A percentile compares a stretch with the other conserved stretches of the same genome.
Evolutionary conservation across 2,329 filamentous ascomycete species (phyloP).

Genomic region (Mycosphaerelloides madeirae): DNA sequence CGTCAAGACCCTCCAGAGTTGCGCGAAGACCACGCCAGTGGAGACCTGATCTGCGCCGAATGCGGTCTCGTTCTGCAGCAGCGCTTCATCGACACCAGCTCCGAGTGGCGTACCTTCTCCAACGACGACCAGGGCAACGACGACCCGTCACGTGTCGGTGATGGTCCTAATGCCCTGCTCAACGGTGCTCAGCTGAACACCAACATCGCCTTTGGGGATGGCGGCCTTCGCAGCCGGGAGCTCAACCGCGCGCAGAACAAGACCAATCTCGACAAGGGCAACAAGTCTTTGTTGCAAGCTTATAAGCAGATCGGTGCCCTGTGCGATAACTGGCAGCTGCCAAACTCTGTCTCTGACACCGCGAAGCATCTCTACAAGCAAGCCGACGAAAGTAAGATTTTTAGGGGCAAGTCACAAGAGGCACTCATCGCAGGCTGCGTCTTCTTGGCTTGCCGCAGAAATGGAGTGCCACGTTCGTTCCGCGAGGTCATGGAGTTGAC

Average conservation of each 20-base stretch:
- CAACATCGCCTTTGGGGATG: conserved; percentile 76
- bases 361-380: conserved; percentile 96
- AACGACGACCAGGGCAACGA: conserved; percentile 97
- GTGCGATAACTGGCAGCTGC: conserved; percentile 79
- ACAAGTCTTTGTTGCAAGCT: conserved; percentile 73
- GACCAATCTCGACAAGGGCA: conserved; percentile 72
- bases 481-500: conserved; percentile 91
- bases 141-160: conserved; percentile 96
- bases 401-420: conserved; percentile 93
- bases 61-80: conserved; percentile 89
- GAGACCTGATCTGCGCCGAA: conserved; percentile 86
- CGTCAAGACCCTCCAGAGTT: conserved; percentile 87
- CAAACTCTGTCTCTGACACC: conserved; percentile 75
- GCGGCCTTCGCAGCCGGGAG: conserved; percentile 65
- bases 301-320: conserved; percentile 83
- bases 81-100: conserved; percentile 89
- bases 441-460: conserved; percentile 93
- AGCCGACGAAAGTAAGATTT: conserved; percentile 83
- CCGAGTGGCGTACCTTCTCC: conserved; percentile 97
- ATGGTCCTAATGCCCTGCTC: conserved; percentile 81
- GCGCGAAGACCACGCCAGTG: conserved; percentile 84
- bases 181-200: conserved; percentile 88
- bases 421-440: conserved; percentile 93
- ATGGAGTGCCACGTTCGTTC: conserved; percentile 81
- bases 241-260: conserved; percentile 81